These are phyloP conservation scores for Auriscalpium microsporum DNA, from an alignment of 768 basidiomycete species.

Conservation along the genomic window DNA sequence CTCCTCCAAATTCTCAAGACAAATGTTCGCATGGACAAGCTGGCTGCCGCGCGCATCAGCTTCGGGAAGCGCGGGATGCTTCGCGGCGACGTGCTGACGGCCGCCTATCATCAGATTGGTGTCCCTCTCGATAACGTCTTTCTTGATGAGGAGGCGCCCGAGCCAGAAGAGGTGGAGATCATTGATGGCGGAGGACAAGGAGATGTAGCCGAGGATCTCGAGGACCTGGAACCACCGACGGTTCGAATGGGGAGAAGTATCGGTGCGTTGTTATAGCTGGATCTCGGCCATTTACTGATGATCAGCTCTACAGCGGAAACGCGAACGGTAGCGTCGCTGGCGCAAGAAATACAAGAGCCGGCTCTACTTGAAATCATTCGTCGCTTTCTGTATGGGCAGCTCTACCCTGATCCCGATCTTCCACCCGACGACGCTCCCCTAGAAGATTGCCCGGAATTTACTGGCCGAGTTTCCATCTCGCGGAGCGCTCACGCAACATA, in stretches of 20 bases:
- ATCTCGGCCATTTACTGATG: background rate
- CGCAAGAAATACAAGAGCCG: background rate
- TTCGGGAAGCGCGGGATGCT: background rate
- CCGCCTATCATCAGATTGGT: background rate
- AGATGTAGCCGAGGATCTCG: background rate
- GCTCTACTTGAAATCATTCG: background rate
- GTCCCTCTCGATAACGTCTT: background rate
- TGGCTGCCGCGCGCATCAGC: background rate
- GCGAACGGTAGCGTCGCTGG: background rate
- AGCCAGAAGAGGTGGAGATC: background rate
- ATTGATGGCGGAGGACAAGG: background rate
- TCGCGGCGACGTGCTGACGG: background rate
- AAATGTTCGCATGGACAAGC: background rate
- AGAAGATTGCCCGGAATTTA: background rate
- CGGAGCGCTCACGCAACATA: background rate
- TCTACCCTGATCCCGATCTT: background rate
- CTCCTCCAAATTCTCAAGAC: conserved; percentile 27
- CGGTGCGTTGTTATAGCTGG: background rate
- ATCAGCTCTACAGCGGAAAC: background rate
- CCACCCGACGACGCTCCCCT: background rate
- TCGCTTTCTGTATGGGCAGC: background rate
- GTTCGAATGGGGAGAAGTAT: background rate
- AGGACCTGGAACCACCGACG: background rate
- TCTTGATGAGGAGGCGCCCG: background rate
- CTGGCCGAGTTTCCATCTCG: background rate